Evolutionary conservation across 2,329 filamentous ascomycete genomes (phyloP).

Genomic region (Claviceps citrina): DNA sequence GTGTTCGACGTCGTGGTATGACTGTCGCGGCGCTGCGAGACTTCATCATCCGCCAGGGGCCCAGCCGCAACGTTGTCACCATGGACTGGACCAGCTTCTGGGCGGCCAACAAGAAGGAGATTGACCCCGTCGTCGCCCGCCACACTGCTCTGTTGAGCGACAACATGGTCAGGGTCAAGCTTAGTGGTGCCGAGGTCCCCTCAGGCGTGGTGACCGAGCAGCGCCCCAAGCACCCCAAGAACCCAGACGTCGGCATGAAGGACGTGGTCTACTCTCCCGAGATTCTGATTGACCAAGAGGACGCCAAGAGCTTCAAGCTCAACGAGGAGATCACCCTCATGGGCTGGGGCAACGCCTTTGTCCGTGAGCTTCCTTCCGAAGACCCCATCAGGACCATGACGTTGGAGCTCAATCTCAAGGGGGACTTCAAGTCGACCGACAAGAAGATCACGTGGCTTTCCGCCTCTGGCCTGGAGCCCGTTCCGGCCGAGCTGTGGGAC

Average conservation of each 20-base stretch:
- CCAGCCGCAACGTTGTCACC: slow-evolving; percentile 67
- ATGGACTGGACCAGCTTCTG: slow-evolving; percentile 71
- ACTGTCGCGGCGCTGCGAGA: slow-evolving; percentile 65
- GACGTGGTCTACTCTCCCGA: slow-evolving; percentile 64
- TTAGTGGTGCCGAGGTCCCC: slow-evolving; percentile 54
- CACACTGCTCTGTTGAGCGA: slow-evolving; percentile 59
- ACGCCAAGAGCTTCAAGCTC: slow-evolving; percentile 64
- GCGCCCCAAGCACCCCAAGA: slow-evolving; percentile 81
- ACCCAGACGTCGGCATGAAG: slow-evolving; percentile 69
- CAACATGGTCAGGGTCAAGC: slow-evolving; percentile 52
- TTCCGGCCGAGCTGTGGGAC: slow-evolving; percentile 76
- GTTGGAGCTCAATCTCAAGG: slow-evolving; percentile 76
- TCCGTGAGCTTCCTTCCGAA: slow-evolving; percentile 46
- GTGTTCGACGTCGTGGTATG: slow-evolving; percentile 63
- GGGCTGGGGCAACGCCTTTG: slow-evolving; percentile 87
- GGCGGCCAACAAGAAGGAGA: slow-evolving; percentile 66
- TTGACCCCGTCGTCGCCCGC: slow-evolving; percentile 60
- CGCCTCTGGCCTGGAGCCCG: slow-evolving; percentile 55
- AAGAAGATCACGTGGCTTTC: slow-evolving; percentile 96
- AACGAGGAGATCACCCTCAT: slow-evolving; percentile 91
- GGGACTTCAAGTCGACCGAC: slow-evolving; percentile 86
- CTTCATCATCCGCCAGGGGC: slow-evolving; percentile 74
- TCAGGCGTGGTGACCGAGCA: slow-evolving; percentile 50
- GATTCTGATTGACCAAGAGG: slow-evolving; percentile 72
- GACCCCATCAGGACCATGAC: slow-evolving; percentile 54